Evolutionary conservation across 805 yeast genomes (phyloP), one percentile per base, ranked within the genome.

Genomic region (Teunomyces stri): DNA sequence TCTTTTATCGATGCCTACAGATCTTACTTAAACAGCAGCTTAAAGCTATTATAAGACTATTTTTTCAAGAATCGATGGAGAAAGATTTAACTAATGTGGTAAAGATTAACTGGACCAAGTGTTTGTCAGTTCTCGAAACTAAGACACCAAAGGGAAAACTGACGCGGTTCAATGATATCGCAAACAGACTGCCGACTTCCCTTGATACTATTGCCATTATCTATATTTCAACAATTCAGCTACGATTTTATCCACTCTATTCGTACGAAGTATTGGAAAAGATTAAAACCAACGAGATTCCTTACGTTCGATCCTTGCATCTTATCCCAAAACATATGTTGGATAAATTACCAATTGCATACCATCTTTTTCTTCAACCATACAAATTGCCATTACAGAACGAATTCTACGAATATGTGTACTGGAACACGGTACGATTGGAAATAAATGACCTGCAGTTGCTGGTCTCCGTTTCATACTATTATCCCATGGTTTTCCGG

Each of bases 1-100:
- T 78, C 33, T 79, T 69, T 51, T 55, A 76, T 39, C 70, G 68
- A 57, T 66, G 80, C 37, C 68, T 75, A 42, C 91, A 85, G 58
- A 54, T 57, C 30, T 61, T 85, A 3, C 59, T 88, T 34, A 70
- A 74, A 45, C 60, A 62, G 16, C 87, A 85, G 53, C 59, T 67
- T 21, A 64, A 64, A 38, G 51, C 58, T 3, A 52, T 55, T 37
- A 37, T 37, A 16, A 52, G 51, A 4, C 40, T 40, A 20, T 52
- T 54, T n/a, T 48, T 59, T 35, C 45, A 31, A 18, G 43, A 29
- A 2, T 27, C 37, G 11, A 41, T 53, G 31, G 38, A 43, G 22
- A 10, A 42, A 3, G 57, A 59, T 11, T 35, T 65, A 5, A 41
- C 55, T 27, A 51, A 56, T 44, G 50, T 61, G n/a, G 65, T 61